Percentiles rank a stretch among this genome's conserved stretches.
Conservation (phyloP, 371 early-diverging fungal species). For the Ordospora pajunii region DNA sequence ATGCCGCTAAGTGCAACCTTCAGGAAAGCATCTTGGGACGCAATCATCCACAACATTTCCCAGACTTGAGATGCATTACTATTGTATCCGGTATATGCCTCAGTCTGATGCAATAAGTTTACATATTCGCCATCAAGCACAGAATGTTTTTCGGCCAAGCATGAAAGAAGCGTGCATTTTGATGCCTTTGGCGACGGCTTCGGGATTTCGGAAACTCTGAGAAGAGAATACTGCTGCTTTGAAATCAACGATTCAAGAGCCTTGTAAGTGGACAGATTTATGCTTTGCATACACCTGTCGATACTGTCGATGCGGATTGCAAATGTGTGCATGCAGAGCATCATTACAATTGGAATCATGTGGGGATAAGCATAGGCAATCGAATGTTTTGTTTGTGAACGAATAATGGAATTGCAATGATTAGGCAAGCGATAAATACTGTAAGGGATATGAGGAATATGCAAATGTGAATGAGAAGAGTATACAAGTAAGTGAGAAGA, state of each 20-base stretch:
- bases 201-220: background rate
- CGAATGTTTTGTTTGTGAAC: too few relatives aligned
- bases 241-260: background rate
- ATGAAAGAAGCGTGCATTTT: background rate
- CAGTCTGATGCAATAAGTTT: background rate
- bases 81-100: background rate
- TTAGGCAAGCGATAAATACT: too few relatives aligned
- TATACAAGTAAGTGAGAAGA: too few relatives aligned
- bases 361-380: too few relatives aligned
- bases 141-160: background rate
- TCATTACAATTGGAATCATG: too few relatives aligned
- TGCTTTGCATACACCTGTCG: background rate
- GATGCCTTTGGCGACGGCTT: background rate
- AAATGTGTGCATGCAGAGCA: too few relatives aligned
- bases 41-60: constrained; percentile 18
- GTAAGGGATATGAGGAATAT: too few relatives aligned
- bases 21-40: background rate
- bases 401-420: too few relatives aligned
- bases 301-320: background rate
- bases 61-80: constrained; percentile 18
- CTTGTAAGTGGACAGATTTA: background rate
- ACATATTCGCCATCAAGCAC: background rate
- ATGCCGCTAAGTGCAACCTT: constrained; percentile 37
- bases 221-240: constrained; percentile 1
- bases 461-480: too few relatives aligned